A percentile compares a stretch with the other conserved stretches of the same genome.
phyloP scores from a whole-genome alignment of 768 basidiomycete species.

The Trametes coccinea region DNA sequence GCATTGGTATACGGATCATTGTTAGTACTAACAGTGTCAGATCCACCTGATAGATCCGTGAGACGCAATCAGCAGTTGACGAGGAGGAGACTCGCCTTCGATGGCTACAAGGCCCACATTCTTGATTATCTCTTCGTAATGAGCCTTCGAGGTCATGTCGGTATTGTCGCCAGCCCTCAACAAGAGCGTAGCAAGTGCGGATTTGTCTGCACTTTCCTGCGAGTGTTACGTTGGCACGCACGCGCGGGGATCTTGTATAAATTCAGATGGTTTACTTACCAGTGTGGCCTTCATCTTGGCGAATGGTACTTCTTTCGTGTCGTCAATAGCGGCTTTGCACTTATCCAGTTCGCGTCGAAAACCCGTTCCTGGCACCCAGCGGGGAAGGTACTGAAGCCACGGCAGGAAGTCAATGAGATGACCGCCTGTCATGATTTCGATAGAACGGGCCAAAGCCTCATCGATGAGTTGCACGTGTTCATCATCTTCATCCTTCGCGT shows the following conservation, averaged over 20 bases:
- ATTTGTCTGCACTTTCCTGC: not conserved
- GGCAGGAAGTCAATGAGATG: constrained; percentile 32
- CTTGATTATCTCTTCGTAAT: constrained; percentile 25
- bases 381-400: constrained; percentile 19
- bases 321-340: constrained; percentile 5
- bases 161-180: not conserved
- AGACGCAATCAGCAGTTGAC: not conserved
- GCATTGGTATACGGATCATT: not conserved
- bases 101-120: constrained; percentile 19
- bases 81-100: constrained; percentile 6
- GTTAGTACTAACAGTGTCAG: not conserved
- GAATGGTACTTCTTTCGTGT: constrained; percentile 13
- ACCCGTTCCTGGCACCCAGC: constrained; percentile 26
- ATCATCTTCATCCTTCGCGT: not conserved
- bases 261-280: constrained; percentile 1
- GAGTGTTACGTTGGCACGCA: no score
- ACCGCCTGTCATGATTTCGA: constrained; percentile 21
- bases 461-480: constrained; percentile 4
- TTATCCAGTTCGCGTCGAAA: constrained; percentile 11
- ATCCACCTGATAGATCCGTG: not conserved
- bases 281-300: constrained; percentile 11
- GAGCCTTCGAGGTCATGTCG: no score
- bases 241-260: no score
- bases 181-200: not conserved
- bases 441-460: not conserved